phyloP scores from a whole-genome alignment of 176 grass and related monocot species.

The Luzula sylvatica region DNA sequence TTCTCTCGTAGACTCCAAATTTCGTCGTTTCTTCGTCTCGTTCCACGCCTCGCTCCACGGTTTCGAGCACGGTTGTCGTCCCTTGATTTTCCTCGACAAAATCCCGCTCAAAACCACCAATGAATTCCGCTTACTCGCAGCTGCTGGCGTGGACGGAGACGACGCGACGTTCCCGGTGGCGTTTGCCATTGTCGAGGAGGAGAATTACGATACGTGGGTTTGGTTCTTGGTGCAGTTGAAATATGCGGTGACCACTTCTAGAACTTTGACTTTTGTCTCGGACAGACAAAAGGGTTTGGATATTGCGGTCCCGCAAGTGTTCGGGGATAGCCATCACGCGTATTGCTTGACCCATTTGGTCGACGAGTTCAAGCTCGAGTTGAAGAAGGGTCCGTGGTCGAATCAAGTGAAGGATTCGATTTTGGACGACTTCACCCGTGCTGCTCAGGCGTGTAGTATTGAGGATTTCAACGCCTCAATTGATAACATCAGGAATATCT shows the following conservation, averaged over 20 bases:
- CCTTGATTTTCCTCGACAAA: slow-evolving; percentile 91
- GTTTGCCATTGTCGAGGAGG: slow-evolving; percentile 90
- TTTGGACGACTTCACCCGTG: slow-evolving; percentile 86
- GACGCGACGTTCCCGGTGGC: slow-evolving; percentile 86
- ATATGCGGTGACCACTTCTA: slow-evolving; percentile 49
- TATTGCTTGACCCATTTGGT: slow-evolving; percentile 89
- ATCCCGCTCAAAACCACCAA: slow-evolving; percentile 84
- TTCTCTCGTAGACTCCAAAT: slow-evolving; percentile 65
- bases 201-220: slow-evolving; percentile 81
- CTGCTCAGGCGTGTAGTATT: slow-evolving; percentile 63
- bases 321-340: slow-evolving; percentile 63
- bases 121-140: slow-evolving; percentile 76
- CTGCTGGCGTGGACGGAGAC: slow-evolving; percentile 78
- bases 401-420: slow-evolving; percentile 73
- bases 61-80: slow-evolving; percentile 68
- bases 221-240: slow-evolving; percentile 94
- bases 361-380: slow-evolving; percentile 81
- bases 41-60: slow-evolving; percentile 94
- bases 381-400: slow-evolving; percentile 71
- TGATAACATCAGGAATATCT: slow-evolving; percentile 82
- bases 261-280: slow-evolving; percentile 70
- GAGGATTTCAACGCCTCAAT: slow-evolving; percentile 90
- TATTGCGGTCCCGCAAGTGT: slow-evolving; percentile 71
- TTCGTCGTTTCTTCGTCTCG: slow-evolving; percentile 85
- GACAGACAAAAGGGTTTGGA: slow-evolving; percentile 79